Percentiles rank a stretch among this genome's conserved stretches.
These are phyloP conservation scores for Phytopythium boreale DNA, from an alignment of 352 stramenopile genomes.

Conservation along the genomic window DNA sequence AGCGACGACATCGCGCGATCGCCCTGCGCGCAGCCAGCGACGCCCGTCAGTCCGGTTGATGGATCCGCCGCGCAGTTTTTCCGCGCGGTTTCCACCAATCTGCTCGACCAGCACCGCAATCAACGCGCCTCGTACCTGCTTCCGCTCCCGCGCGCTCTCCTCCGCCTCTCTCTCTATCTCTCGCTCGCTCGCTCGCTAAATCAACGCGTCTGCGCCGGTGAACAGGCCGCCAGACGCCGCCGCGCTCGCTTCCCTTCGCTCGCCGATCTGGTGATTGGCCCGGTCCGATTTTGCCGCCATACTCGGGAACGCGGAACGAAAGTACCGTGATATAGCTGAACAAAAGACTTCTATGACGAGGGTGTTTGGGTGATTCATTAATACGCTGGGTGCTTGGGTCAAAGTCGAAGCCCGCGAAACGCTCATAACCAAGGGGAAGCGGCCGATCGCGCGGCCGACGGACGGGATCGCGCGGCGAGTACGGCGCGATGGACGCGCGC, in stretches of 20 bases:
- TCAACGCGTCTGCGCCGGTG: not conserved
- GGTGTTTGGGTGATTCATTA: no score
- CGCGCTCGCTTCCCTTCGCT: not conserved
- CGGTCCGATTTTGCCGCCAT: not conserved
- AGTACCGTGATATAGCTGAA: no score
- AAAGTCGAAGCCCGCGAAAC: not conserved
- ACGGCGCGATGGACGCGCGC: not conserved
- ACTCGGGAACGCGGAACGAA: no score
- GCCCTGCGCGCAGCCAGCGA: not conserved
- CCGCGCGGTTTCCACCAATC: no score
- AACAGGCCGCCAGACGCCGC: not conserved
- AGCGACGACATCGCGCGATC: constrained; percentile 42
- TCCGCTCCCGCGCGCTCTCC: not conserved
- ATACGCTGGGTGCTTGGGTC: not conserved
- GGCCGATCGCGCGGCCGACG: no score
- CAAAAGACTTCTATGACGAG: no score
- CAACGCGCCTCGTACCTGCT: not conserved
- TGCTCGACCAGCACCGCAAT: not conserved
- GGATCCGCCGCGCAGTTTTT: not conserved
- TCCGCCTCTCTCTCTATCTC: no score
- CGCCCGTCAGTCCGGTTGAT: not conserved
- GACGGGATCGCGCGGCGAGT: no score
- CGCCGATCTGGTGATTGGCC: not conserved
- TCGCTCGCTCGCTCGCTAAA: not conserved
- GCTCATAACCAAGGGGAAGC: no score